A percentile compares a stretch with the other conserved stretches of the same genome.
phyloP scores from a whole-genome alignment of 441 rosid genomes.

The Erodium moschatum region DNA sequence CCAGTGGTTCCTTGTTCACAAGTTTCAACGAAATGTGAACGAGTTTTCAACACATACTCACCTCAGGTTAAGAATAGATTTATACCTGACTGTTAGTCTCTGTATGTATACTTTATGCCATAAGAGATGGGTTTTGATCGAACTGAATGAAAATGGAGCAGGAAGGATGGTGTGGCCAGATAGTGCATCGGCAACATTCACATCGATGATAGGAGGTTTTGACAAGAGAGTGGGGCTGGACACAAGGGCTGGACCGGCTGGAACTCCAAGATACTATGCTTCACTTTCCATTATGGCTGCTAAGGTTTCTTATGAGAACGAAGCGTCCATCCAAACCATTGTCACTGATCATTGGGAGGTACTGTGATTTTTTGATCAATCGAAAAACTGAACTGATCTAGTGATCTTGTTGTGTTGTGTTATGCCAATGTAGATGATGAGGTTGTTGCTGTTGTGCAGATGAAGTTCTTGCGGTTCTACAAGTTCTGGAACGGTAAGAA shows the following conservation, averaged over 20 bases:
- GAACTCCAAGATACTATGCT: neutral
- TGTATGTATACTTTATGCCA: too few relatives aligned
- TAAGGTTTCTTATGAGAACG: neutral
- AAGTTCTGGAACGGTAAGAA: slow-evolving; percentile 52
- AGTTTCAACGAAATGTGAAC: too few relatives aligned
- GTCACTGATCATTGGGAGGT: slow-evolving; percentile 7
- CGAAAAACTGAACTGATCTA: too few relatives aligned
- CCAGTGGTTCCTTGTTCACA: too few relatives aligned
- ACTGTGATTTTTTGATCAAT: neutral
- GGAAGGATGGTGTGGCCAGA: neutral
- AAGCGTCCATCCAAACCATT: neutral
- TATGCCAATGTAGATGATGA: neutral
- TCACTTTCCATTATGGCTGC: neutral
- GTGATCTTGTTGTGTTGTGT: too few relatives aligned
- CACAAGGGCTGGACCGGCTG: neutral
- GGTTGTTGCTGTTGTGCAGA: slow-evolving; percentile 30
- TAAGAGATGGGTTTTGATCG: neutral
- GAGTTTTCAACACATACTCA: too few relatives aligned
- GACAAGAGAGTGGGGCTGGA: slow-evolving; percentile 8
- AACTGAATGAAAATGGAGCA: neutral
- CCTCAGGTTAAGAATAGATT: too few relatives aligned
- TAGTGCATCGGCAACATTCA: neutral
- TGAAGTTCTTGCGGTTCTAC: slow-evolving; percentile 49
- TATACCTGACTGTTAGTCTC: too few relatives aligned
- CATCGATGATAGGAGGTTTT: neutral